phyloP scores from a whole-genome alignment of 2,329 filamentous ascomycete genomes.

The Cucurbitaria berberidis region DNA sequence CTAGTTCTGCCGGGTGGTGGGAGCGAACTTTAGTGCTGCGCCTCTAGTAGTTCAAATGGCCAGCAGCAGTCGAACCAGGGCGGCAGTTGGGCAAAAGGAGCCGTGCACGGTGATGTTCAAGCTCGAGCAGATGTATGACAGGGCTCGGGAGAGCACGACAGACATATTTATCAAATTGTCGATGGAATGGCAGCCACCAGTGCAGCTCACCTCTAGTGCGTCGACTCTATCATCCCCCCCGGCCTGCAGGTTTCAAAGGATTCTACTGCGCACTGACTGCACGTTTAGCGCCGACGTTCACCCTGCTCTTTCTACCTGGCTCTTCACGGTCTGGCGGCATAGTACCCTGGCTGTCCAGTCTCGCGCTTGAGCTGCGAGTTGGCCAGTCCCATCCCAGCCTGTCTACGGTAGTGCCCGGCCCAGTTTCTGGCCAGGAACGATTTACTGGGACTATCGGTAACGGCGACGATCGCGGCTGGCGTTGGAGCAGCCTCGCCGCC shows the following conservation, averaged over 20 bases:
- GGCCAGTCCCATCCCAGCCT: constrained; percentile 28
- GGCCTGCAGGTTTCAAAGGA: constrained; percentile 31
- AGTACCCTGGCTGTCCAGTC: constrained; percentile 25
- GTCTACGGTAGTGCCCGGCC: constrained; percentile 44
- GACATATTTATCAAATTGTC: constrained; percentile 32
- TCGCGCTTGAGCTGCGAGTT: constrained; percentile 43
- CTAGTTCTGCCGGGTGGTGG: constrained; percentile 13
- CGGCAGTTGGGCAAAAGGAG: constrained; percentile 10
- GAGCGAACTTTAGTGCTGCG: constrained; percentile 21
- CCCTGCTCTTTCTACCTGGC: constrained; percentile 24
- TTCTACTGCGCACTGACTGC: constrained; percentile 30
- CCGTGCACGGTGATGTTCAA: constrained; percentile 13
- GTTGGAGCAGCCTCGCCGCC: constrained; percentile 13
- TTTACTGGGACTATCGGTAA: constrained; percentile 32
- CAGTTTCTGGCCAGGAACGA: constrained; percentile 45
- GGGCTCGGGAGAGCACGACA: constrained; percentile 22
- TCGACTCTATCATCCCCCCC: constrained; percentile 43
- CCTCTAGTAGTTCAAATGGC: constrained; percentile 20
- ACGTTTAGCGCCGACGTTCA: constrained; percentile 36
- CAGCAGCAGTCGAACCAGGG: constrained; percentile 12
- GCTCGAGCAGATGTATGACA: constrained; percentile 17
- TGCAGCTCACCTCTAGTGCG: constrained; percentile 37
- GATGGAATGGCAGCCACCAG: constrained; percentile 20
- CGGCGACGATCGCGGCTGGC: constrained; percentile 23
- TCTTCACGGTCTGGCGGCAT: constrained; percentile 24